These are phyloP conservation scores for Clonostachys byssicola DNA, from an alignment of 2,329 filamentous ascomycete genomes.

Conservation along the genomic window DNA sequence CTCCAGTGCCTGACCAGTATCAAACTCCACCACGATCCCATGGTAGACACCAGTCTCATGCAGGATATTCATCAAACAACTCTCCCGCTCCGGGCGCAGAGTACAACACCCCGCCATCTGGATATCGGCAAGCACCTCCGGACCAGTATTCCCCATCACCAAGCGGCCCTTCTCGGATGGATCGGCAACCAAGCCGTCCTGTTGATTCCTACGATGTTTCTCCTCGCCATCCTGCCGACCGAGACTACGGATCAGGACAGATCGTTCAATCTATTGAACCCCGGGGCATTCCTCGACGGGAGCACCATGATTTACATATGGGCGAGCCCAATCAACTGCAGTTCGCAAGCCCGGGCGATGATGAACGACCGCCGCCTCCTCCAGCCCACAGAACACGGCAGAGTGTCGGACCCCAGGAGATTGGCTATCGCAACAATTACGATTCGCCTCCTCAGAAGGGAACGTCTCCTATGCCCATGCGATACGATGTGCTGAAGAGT, in stretches of 20 bases:
- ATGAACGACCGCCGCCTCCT: conserved; percentile 49
- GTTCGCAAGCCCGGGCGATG: conserved; percentile 25
- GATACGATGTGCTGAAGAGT: conserved; percentile 52
- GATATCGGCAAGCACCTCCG: conserved; percentile 21
- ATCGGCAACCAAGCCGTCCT: conserved; percentile 23
- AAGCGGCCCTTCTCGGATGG: conserved; percentile 9
- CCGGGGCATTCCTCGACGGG: conserved; percentile 22
- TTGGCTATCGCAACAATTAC: conserved; percentile 29
- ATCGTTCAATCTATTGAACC: conserved; percentile 18
- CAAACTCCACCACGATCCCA: conserved; percentile 44
- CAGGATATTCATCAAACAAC: conserved; percentile 40
- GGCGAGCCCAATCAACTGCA: conserved; percentile 5
- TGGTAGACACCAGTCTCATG: conserved; percentile 29
- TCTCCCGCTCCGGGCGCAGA: conserved; percentile 50
- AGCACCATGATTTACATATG: conserved; percentile 19
- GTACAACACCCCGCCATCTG: conserved; percentile 34
- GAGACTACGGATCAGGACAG: conserved; percentile 24
- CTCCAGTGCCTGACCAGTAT: conserved; percentile 24
- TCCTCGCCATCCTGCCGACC: conserved; percentile 26
- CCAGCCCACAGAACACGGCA: conserved; percentile 48
- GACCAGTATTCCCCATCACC: conserved; percentile 30
- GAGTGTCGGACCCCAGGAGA: conserved; percentile 37
- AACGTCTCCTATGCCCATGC: conserved; percentile 45
- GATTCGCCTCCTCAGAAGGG: conserved; percentile 36
- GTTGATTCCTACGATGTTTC: conserved; percentile 29